These are phyloP conservation scores for Alternaria angustiovoidea DNA, from an alignment of 2,329 filamentous ascomycete genomes.

Conservation along the genomic window DNA sequence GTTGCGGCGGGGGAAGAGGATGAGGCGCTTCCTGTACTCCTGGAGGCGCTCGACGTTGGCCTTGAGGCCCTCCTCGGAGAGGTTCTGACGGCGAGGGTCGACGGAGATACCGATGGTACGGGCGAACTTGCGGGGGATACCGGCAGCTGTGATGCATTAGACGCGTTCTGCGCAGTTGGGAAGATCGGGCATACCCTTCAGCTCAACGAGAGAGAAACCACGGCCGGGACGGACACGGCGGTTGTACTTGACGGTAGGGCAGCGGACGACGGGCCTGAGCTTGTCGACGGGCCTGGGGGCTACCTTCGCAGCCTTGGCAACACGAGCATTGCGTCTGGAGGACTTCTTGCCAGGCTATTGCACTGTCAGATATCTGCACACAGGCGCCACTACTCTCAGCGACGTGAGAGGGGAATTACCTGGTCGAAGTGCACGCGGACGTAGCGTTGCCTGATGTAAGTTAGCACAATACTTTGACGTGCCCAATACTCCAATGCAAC, in stretches of 20 bases:
- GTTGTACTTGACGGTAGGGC: conserved; percentile 78
- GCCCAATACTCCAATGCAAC: background rate
- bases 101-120: conserved; percentile 97
- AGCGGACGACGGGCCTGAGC: conserved; percentile 94
- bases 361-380: conserved; percentile 46
- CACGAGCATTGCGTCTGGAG: conserved; percentile 87
- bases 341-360: conserved; percentile 92
- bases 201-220: conserved; percentile 96
- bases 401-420: conserved; percentile 72
- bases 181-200: conserved; percentile 76
- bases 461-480: conserved; percentile 29
- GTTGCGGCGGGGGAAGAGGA: conserved; percentile 95
- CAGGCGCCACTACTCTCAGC: conserved; percentile 63
- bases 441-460: conserved; percentile 80
- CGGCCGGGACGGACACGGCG: conserved; percentile 94
- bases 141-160: conserved; percentile 74
- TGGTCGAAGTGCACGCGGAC: conserved; percentile 99
- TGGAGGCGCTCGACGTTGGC: conserved; percentile 97
- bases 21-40: conserved; percentile 94
- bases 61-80: conserved; percentile 92
- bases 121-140: conserved; percentile 92
- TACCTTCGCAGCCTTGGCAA: conserved; percentile 92
- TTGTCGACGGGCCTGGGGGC: conserved; percentile 97
- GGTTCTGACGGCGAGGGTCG: conserved; percentile 95
- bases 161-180: background rate